Conservation (phyloP, 2,329 filamentous ascomycete genomes). For the Venturia pyrina region DNA sequence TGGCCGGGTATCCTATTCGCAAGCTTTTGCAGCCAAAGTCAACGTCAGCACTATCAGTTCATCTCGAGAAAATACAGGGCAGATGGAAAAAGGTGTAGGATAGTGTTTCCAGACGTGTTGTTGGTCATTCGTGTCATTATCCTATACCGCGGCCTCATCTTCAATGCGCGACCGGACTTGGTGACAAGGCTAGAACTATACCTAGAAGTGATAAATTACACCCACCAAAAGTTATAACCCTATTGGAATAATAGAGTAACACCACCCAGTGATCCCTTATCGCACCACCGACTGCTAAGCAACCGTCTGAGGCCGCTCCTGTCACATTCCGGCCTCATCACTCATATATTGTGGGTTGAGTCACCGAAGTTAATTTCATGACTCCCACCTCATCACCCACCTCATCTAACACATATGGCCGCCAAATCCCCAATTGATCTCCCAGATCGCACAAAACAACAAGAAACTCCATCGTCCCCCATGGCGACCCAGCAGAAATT, state of each 20-base stretch:
- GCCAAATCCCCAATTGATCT: constrained; percentile 7
- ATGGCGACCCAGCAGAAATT: constrained; percentile 25
- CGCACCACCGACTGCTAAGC: no score
- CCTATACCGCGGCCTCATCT: background rate
- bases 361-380: background rate
- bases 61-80: background rate
- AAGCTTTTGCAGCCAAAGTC: background rate
- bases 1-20: background rate
- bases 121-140: no score
- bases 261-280: background rate
- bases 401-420: background rate
- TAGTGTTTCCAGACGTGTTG: background rate
- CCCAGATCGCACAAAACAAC: constrained; percentile 6
- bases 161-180: background rate
- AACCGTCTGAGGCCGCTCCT: no score
- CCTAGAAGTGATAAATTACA: no score
- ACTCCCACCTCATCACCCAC: background rate
- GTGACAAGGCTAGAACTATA: background rate
- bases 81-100: background rate
- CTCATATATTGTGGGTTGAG: background rate
- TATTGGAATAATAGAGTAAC: background rate
- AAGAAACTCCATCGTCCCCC: background rate
- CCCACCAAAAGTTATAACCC: background rate
- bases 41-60: background rate
- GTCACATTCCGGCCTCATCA: background rate